phyloP scores from a whole-genome alignment of 257 asterid genomes.

The Ajuga chamaepitys region DNA sequence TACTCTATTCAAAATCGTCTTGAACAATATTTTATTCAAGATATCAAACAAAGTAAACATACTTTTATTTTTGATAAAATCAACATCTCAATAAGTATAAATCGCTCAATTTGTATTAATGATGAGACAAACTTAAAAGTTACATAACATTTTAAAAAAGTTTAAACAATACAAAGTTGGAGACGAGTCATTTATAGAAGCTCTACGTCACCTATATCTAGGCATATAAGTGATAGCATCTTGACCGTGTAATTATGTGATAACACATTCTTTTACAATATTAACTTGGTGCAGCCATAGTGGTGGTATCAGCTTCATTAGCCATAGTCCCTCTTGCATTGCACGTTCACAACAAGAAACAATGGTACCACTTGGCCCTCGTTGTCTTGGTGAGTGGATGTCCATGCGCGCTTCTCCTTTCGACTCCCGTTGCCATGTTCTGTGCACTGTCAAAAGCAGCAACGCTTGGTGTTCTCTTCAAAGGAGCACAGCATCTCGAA shows the following conservation, averaged over 20 bases:
- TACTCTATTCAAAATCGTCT: too few relatives aligned
- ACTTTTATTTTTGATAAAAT: too few relatives aligned
- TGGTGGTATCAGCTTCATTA: slow-evolving; percentile 39
- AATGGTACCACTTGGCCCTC: slow-evolving; percentile 74
- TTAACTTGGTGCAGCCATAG: slow-evolving; percentile 42
- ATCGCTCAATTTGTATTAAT: too few relatives aligned
- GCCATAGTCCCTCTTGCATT: slow-evolving; percentile 55
- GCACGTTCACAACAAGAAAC: slow-evolving; percentile 35
- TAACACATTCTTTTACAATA: too few relatives aligned
- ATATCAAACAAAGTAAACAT: too few relatives aligned
- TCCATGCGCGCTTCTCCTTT: slow-evolving; percentile 82
- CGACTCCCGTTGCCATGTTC: slow-evolving; percentile 86
- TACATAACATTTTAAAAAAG: neutral
- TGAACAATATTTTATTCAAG: too few relatives aligned
- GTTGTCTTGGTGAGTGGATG: slow-evolving; percentile 82
- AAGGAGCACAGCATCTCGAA: slow-evolving; percentile 77
- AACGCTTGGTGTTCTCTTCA: slow-evolving; percentile 65
- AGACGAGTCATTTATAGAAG: too few relatives aligned
- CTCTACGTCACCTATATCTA: too few relatives aligned
- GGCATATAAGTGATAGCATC: too few relatives aligned
- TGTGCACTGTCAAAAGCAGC: slow-evolving; percentile 89
- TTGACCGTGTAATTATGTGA: neutral
- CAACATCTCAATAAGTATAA: too few relatives aligned
- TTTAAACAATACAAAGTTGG: too few relatives aligned
- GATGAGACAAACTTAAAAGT: neutral